Percentiles rank a stretch among this genome's conserved stretches.
Conservation (phyloP, 1,139 yeast species). For the Debaryomyces fabryi region DNA sequence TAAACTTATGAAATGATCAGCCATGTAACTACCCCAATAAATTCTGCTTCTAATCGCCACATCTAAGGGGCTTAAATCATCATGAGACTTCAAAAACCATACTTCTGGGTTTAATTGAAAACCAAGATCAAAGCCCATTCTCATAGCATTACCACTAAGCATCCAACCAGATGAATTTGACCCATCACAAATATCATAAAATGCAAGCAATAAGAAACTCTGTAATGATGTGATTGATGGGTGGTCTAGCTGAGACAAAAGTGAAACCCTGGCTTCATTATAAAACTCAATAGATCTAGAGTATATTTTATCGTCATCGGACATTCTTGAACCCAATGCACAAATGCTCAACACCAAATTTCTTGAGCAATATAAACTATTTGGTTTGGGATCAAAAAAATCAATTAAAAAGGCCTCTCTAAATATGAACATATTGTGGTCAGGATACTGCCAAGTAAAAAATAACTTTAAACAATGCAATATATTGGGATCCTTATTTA, state of each 20-base stretch:
- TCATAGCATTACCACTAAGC: conserved; percentile 60
- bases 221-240: conserved; percentile 52
- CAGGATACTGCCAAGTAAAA: conserved; percentile 69
- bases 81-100: conserved; percentile 48
- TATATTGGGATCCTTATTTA: conserved; percentile 46
- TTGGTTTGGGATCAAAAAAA: conserved; percentile 52
- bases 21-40: conserved; percentile 69
- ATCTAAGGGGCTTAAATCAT: conserved; percentile 40
- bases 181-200: conserved; percentile 60
- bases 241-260: conserved; percentile 42
- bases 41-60: conserved; percentile 60
- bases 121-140: conserved; percentile 68
- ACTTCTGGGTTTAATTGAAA: conserved; percentile 64
- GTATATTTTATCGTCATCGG: conserved; percentile 44
- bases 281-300: conserved; percentile 45
- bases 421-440: conserved; percentile 61
- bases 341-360: conserved; percentile 57
- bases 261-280: conserved; percentile 44
- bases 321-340: conserved; percentile 57
- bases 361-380: conserved; percentile 52
- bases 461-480: conserved; percentile 55
- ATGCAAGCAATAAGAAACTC: conserved; percentile 52
- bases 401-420: conserved; percentile 67
- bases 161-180: conserved; percentile 63
- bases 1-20: conserved; percentile 64